These are phyloP conservation scores for Blepharisma japonicum DNA, from an alignment of 73 alveolate species.

Conservation along the genomic window DNA sequence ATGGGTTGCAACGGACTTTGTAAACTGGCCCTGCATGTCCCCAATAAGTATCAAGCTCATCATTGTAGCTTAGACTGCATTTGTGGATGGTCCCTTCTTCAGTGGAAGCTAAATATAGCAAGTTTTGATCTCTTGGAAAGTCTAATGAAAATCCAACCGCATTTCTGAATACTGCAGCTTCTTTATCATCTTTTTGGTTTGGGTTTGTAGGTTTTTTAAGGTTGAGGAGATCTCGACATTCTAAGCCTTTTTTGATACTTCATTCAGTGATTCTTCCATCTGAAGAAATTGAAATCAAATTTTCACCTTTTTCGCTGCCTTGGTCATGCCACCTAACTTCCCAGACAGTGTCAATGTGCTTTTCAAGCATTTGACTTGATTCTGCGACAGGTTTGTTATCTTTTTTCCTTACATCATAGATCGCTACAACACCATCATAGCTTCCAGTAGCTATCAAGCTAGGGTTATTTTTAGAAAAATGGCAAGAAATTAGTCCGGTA, in stretches of 20 bases:
- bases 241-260: slow-evolving; percentile 96
- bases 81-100: slow-evolving; percentile 96
- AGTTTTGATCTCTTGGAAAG: slow-evolving; percentile 73
- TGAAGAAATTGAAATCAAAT: slow-evolving; percentile 74
- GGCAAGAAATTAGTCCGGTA: slow-evolving; percentile 82
- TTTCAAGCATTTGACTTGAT: slow-evolving; percentile 83
- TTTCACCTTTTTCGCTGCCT: slow-evolving; percentile 78
- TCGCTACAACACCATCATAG: slow-evolving; percentile 91
- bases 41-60: slow-evolving; percentile 86
- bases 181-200: slow-evolving; percentile 76
- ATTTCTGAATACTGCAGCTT: slow-evolving; percentile 84
- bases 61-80: slow-evolving; percentile 90
- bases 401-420: slow-evolving; percentile 81
- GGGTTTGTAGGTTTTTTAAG: slow-evolving; percentile 88
- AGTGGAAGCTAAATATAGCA: slow-evolving; percentile 92
- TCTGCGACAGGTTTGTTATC: slow-evolving; percentile 90
- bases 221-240: slow-evolving; percentile 89
- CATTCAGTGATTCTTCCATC: slow-evolving; percentile 97
- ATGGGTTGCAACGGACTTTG: slow-evolving; percentile 94
- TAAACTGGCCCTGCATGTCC: slow-evolving; percentile 99
- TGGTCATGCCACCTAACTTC: slow-evolving; percentile 95
- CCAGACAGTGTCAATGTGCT: slow-evolving; percentile 97
- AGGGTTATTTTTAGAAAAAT: slow-evolving; percentile 87
- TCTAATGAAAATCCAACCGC: slow-evolving; percentile 83
- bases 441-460: slow-evolving; percentile 92